Evolutionary conservation across 1,139 yeast genomes (phyloP), one percentile per base, ranked within the genome.

Genomic region (Hyphopichia wangnamkhiaoensis): DNA sequence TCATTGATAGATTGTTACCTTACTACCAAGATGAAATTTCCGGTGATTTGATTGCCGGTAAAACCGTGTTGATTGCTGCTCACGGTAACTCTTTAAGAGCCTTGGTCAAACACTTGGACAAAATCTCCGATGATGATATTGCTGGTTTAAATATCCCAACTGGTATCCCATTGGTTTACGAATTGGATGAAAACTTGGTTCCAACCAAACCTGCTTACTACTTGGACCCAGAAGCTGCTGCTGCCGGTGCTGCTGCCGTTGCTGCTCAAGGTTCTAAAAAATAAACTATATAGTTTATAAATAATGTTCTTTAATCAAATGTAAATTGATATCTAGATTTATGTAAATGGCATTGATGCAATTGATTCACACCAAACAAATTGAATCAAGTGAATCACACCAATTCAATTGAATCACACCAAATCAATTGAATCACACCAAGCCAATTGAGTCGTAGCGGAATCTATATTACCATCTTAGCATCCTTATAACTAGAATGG

Each of bases 51-150:
- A 74, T 86, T 61, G 81, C 65, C 31, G 95, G 90, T 61, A 91
- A 91, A 80, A 87, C 95, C 48, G 98, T 91, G 45, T 70, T 93
- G 67, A 70, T 93, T 63, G 94, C 95, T 59, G 98, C 98, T 51
- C 98, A 93, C 77, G 98, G 98, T 74, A 93, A 93, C 87, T 91
- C 98, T 43, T 80, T 93, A 71, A 87, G 98, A 80, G 98, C 89
- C 51, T 77, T 93, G 54, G 97, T 91, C 61, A 93, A 91, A 82
- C 91, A 90, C 78, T 85, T 93, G 74, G 98, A 93, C 74, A 80
- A 82, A 58, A 88, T 93, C 65, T 86, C 96, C 48, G 96, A 89
- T 63, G 91, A 72, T 20, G 96, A 87, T 53, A 93, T 93, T 64
- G 93, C 97, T 49, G 89, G 84, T 50, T 83, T 91, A 68, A 91